phyloP scores from a whole-genome alignment of 768 basidiomycete genomes.

The Naganishia onofrii region DNA sequence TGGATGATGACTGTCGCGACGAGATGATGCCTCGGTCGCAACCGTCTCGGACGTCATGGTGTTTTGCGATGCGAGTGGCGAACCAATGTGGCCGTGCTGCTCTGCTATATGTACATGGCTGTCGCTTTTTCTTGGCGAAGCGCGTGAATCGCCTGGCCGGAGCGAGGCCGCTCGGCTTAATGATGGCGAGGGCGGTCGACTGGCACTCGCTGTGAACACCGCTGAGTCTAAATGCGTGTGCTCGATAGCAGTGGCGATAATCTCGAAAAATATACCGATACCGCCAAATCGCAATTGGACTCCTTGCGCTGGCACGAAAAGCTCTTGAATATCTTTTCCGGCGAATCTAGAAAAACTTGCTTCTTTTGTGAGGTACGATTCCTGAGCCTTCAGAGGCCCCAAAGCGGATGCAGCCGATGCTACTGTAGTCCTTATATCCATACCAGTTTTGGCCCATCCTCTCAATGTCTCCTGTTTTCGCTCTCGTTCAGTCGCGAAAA shows the following conservation, averaged over 20 bases:
- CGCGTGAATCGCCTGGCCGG: constrained; percentile 22
- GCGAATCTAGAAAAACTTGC: constrained; percentile 41
- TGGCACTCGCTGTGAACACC: constrained; percentile 37
- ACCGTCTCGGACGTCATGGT: constrained; percentile 11
- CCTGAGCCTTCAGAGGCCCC: constrained; percentile 41
- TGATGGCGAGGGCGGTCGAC: constrained; percentile 36
- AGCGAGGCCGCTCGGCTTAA: constrained; percentile 36
- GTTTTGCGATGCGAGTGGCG: constrained; percentile 11
- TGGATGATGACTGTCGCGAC: constrained; percentile 13
- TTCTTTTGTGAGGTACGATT: constrained; percentile 45
- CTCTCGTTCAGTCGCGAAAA: background rate
- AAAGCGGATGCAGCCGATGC: constrained; percentile 39
- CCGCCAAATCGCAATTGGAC: constrained; percentile 46
- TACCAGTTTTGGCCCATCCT: constrained; percentile 40
- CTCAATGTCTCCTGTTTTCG: constrained; percentile 30
- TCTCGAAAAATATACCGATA: constrained; percentile 47
- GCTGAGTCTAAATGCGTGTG: constrained; percentile 47
- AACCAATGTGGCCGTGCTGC: background rate
- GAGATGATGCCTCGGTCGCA: constrained; percentile 14
- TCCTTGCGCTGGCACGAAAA: constrained; percentile 39
- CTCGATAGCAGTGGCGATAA: constrained; percentile 41
- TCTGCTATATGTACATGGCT: constrained; percentile 22
- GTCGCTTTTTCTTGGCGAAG: background rate
- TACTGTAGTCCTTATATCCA: constrained; percentile 37
- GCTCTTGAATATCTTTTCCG: constrained; percentile 39